Percentiles rank a stretch among this genome's conserved stretches.
Conservation (phyloP, 176 grass and related monocot species). For the Alopecurus myosuroides region DNA sequence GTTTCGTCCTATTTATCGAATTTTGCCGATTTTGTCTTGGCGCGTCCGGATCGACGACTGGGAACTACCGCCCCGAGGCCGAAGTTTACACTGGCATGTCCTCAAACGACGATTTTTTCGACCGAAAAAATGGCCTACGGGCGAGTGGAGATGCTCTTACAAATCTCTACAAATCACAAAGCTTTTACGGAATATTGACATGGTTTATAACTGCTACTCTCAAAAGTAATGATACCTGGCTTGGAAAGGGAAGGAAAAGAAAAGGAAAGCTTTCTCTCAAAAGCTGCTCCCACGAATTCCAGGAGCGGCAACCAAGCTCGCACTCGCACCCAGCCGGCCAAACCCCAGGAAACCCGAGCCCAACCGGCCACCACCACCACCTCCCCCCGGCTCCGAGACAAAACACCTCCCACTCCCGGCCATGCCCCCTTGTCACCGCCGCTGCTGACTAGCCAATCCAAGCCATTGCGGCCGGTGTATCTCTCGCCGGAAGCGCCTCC, state of each 20-base stretch:
- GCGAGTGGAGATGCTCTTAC: no score
- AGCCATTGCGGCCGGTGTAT: neutral
- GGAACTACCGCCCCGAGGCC: no score
- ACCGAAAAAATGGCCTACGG: no score
- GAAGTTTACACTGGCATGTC: no score
- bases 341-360: constrained; percentile 31
- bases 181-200: no score
- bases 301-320: constrained; percentile 29
- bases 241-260: neutral
- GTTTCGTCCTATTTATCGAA: no score
- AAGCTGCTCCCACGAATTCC: constrained; percentile 54
- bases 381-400: neutral
- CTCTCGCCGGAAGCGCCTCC: neutral
- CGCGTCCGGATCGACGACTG: no score
- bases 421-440: constrained; percentile 4
- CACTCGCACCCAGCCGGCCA: neutral
- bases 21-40: no score
- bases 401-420: neutral
- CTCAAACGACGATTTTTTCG: no score
- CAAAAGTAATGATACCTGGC: neutral
- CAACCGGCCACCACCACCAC: neutral
- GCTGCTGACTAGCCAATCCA: neutral
- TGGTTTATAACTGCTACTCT: no score
- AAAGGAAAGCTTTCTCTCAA: neutral
- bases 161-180: no score